A percentile compares a stretch with the other conserved stretches of the same genome.
Conservation (phyloP, 2,329 filamentous ascomycete genomes). For the Polychaeton citri region DNA sequence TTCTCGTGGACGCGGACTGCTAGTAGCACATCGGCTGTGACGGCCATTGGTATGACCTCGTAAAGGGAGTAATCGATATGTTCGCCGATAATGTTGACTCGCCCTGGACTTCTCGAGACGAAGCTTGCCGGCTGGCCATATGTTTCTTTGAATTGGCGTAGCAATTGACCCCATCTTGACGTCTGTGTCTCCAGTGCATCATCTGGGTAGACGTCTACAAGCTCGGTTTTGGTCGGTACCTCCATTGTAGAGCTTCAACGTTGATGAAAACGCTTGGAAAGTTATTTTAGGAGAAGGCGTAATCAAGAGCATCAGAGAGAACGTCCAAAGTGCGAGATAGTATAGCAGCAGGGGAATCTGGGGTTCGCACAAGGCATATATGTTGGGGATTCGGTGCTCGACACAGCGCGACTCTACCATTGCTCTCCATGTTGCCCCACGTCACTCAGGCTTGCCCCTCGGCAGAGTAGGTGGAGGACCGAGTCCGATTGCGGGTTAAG, state of each 20-base stretch:
- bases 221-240: constrained; percentile 62
- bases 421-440: too few species aligned
- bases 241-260: constrained; percentile 9
- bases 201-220: constrained; percentile 72
- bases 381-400: too few species aligned
- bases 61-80: constrained; percentile 99
- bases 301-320: too few species aligned
- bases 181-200: constrained; percentile 56
- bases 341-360: too few species aligned
- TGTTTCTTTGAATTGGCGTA: constrained; percentile 53
- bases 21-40: constrained; percentile 79
- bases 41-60: constrained; percentile 88
- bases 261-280: background rate
- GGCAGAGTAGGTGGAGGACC: too few species aligned
- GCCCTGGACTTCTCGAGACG: constrained; percentile 77
- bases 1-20: constrained; percentile 52
- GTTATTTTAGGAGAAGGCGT: too few species aligned
- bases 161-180: constrained; percentile 61
- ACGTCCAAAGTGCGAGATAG: too few species aligned
- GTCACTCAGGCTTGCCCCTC: too few species aligned
- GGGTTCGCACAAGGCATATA: too few species aligned
- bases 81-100: constrained; percentile 97
- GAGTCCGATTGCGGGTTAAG: too few species aligned
- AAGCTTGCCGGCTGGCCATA: constrained; percentile 66
- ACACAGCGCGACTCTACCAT: too few species aligned